Conservation (phyloP, 495 filamentous ascomycete species). For the Venustampulla echinocandica region DNA sequence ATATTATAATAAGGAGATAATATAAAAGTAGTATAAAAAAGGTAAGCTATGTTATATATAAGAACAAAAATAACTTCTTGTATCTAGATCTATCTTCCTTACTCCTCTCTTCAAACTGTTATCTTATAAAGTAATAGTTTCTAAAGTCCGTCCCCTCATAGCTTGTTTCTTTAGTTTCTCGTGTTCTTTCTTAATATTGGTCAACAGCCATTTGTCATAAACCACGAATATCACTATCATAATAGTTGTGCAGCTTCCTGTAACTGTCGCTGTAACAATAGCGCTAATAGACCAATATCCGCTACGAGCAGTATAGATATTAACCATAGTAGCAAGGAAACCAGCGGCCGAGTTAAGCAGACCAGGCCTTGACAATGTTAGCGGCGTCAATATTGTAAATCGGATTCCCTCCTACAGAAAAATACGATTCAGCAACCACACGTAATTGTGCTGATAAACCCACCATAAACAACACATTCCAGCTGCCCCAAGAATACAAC, state of each 20-base stretch:
- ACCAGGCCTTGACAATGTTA: slow-evolving; percentile 7
- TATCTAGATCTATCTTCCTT: no score
- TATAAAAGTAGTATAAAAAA: no score
- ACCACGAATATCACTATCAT: neutral
- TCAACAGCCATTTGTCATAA: neutral
- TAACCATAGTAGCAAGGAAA: slow-evolving; percentile 6
- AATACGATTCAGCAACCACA: slow-evolving; percentile 5
- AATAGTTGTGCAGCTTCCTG: neutral
- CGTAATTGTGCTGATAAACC: slow-evolving; percentile 1
- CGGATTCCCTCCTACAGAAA: slow-evolving; percentile 5
- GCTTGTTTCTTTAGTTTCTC: neutral
- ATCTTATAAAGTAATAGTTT: no score
- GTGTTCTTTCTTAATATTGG: neutral
- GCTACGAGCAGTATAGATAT: slow-evolving; percentile 11
- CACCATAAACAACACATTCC: slow-evolving; percentile 6
- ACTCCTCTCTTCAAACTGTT: no score
- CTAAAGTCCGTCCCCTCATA: no score
- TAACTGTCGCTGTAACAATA: slow-evolving; percentile 2
- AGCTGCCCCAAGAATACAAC: slow-evolving; percentile 3
- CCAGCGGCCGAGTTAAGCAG: slow-evolving; percentile 7
- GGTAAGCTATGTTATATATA: no score
- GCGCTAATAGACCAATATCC: slow-evolving; percentile 7
- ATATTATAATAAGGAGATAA: no score
- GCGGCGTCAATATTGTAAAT: neutral
- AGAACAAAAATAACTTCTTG: no score